Evolutionary conservation across 2,329 filamentous ascomycete species (phyloP), one percentile per base, ranked within the genome.

Genomic region (Pseudocercospora vitis): DNA sequence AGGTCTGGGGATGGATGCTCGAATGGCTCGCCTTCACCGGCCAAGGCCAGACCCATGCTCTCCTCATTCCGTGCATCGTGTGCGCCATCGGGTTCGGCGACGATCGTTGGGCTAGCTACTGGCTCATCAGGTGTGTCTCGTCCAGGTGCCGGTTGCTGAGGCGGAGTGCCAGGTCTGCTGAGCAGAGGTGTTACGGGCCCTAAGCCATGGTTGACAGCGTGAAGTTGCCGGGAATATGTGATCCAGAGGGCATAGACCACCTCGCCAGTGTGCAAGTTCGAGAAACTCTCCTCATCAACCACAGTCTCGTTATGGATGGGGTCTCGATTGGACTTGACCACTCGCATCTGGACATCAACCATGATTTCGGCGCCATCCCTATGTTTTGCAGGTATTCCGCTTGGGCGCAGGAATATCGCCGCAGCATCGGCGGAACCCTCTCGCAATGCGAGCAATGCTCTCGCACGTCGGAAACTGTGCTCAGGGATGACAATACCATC

Each of bases 401-500:
- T 87, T 1, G 94, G 91, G 50, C 87, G 83, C 42, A 95, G 74
- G 68, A 97, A 96, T 35, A 88, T 84, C 2, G 86, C 82, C 0
- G 87, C 87, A 16, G 77, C 76, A 72, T 96, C 89, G 39, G 85
- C 82, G 40, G 85, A 88, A 23, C 89, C 90, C 68, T 96, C 89
- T 51, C 88, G 85, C 52, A 97, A 78, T 2, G 89, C 88, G 19
- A 96, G 79, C 49, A 96, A 81, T 3, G 91, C 90, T 53, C 90
- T 83, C 5, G 94, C 94, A 61, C 91, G 86, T 53, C 94, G 85
- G 74, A 99, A 97, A 66, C 89, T 95, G 68, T 96, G 91, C 70
- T 99, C 94, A 1, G 94, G 91, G 52, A 99, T 87, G 12, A 99
- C 91, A 65, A 96, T 91, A n/a, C 94, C 94, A 70, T 99, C 94